phyloP scores from a whole-genome alignment of 1,284 basidiomycete genomes.

The Takashimella koratensis region DNA sequence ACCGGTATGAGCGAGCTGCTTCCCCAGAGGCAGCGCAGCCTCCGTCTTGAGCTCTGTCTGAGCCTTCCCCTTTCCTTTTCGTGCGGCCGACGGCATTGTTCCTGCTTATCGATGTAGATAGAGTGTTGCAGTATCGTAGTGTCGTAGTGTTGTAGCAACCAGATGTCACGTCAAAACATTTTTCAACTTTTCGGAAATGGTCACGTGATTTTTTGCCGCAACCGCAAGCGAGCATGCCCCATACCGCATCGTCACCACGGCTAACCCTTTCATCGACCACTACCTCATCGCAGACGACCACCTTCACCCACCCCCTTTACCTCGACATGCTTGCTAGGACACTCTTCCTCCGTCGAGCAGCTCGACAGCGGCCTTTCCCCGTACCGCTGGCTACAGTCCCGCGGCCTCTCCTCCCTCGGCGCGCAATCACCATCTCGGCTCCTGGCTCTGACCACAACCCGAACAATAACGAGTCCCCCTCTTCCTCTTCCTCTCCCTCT shows the following conservation, averaged over 20 bases:
- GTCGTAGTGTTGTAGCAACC: no score
- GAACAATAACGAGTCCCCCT: background rate
- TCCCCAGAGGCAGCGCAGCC: slow-evolving; percentile 63
- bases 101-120: background rate
- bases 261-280: no score
- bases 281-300: no score
- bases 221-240: no score
- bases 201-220: no score
- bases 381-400: background rate
- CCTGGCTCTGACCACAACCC: background rate
- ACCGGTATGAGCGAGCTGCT: slow-evolving; percentile 88
- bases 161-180: background rate
- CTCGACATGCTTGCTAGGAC: background rate
- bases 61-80: slow-evolving; percentile 33
- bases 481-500: no score
- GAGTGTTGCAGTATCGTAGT: no score
- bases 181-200: background rate
- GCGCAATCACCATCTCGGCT: background rate
- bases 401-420: background rate
- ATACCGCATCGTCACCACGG: no score
- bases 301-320: no score
- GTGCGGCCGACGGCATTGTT: background rate
- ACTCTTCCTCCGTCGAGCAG: background rate
- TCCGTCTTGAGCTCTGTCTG: slow-evolving; percentile 25
- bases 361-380: background rate